Evolutionary conservation across 352 stramenopile species (phyloP).

Genomic region (Blastocystis sp.): DNA sequence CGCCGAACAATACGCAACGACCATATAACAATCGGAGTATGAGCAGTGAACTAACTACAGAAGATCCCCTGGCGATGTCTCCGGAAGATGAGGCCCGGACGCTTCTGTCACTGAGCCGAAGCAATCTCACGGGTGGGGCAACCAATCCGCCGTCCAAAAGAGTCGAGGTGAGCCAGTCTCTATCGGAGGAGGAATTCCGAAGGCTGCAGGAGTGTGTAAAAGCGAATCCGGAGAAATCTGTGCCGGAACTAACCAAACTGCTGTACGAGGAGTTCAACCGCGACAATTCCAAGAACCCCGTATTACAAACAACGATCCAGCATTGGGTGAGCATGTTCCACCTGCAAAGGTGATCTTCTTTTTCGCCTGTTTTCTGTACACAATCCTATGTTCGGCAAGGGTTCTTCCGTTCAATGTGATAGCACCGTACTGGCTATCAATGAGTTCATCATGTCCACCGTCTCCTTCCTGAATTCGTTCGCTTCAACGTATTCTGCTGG

Average conservation of each 20-base stretch:
- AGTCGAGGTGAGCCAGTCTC: neutral
- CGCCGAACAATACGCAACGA: no score
- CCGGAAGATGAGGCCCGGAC: no score
- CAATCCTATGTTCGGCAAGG: neutral
- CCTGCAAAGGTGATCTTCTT: neutral
- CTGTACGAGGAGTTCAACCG: neutral
- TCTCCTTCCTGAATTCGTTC: conserved; percentile 33
- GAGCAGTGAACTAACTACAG: no score
- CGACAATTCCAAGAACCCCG: neutral
- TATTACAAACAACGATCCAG: neutral
- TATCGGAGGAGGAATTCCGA: neutral
- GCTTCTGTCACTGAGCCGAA: no score
- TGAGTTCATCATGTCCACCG: conserved; percentile 46
- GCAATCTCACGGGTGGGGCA: no score
- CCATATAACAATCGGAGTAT: no score
- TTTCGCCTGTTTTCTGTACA: neutral
- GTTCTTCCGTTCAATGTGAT: conserved; percentile 8
- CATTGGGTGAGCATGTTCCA: neutral
- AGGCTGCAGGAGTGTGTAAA: neutral
- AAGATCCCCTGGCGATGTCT: no score
- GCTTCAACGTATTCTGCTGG: neutral
- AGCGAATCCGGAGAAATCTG: neutral
- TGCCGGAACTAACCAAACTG: neutral
- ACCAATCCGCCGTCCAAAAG: neutral
- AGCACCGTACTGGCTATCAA: conserved; percentile 25